These are phyloP conservation scores for Vitis hybrid DNA, from an alignment of 177 flowering plant genomes.

Conservation along the genomic window DNA sequence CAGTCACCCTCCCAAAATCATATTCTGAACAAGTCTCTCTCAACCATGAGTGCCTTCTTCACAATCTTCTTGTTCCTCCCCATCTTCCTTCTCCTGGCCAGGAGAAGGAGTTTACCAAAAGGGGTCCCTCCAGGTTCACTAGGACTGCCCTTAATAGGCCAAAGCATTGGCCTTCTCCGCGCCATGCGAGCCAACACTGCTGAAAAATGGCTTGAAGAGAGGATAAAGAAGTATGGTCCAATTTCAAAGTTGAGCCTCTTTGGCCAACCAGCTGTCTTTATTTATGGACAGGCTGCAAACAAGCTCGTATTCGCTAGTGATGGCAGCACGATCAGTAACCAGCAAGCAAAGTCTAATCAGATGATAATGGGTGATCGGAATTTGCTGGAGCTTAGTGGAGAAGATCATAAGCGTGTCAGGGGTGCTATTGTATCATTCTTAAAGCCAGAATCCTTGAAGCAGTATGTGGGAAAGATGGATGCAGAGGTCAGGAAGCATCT, in stretches of 20 bases:
- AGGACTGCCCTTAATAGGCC: constrained; percentile 42
- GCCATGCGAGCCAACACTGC: constrained; percentile 34
- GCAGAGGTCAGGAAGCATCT: constrained; percentile 33
- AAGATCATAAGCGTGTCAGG: constrained; percentile 43
- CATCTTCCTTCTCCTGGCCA: constrained; percentile 19
- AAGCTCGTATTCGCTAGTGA: constrained; percentile 30
- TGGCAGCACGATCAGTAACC: constrained; percentile 9
- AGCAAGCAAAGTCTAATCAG: constrained; percentile 23
- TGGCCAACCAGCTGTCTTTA: constrained; percentile 38
- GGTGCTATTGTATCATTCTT: constrained; percentile 29
- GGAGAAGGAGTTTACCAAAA: constrained; percentile 18
- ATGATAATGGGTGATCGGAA: constrained; percentile 31
- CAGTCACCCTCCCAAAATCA: too few species aligned
- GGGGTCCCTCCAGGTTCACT: constrained; percentile 39
- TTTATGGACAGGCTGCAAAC: constrained; percentile 43
- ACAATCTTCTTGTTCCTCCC: constrained; percentile 20
- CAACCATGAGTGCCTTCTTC: constrained; percentile 15
- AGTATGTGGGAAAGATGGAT: constrained; percentile 38
- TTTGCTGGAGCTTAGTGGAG: constrained; percentile 29
- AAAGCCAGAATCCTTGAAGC: constrained; percentile 39
- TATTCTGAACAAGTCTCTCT: too few species aligned
- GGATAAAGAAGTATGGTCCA: constrained; percentile 33
- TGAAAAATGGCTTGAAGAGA: constrained; percentile 31
- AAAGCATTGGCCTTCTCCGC: constrained; percentile 30
- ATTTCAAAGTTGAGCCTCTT: constrained; percentile 37